Conservation (phyloP, 2,329 filamentous ascomycete genomes). For the Podosphaera fusca region DNA sequence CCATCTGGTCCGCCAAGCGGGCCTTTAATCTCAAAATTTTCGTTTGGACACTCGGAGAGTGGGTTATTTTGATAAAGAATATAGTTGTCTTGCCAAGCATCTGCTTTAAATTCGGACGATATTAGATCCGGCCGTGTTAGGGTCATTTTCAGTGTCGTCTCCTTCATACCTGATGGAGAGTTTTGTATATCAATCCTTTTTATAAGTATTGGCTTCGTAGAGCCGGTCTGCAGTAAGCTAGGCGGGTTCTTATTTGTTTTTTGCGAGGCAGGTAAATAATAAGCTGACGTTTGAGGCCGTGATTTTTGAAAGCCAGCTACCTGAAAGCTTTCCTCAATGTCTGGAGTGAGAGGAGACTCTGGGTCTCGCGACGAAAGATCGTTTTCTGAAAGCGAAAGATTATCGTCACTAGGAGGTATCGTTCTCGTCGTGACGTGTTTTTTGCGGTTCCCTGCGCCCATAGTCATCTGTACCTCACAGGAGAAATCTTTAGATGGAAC, state of each 20-base stretch:
- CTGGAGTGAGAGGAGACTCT: constrained; percentile 24
- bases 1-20: constrained; percentile 16
- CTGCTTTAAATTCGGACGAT: constrained; percentile 46
- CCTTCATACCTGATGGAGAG: constrained; percentile 38
- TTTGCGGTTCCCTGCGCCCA: neutral
- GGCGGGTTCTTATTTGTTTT: constrained; percentile 13
- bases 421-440: constrained; percentile 5
- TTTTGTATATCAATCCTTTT: constrained; percentile 20
- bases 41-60: constrained; percentile 28
- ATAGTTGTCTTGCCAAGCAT: constrained; percentile 36
- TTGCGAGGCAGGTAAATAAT: constrained; percentile 2
- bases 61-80: constrained; percentile 21
- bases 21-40: constrained; percentile 24
- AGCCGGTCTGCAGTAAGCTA: constrained; percentile 16
- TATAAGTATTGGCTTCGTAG: constrained; percentile 9
- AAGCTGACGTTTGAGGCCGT: neutral
- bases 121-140: constrained; percentile 74
- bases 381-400: constrained; percentile 30
- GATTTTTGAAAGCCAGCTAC: neutral
- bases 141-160: constrained; percentile 95
- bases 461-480: neutral
- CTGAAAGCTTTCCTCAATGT: constrained; percentile 5
- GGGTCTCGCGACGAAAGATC: constrained; percentile 30
- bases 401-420: constrained; percentile 28
- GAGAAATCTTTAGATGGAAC: neutral